Evolutionary conservation across 441 rosid genomes (phyloP).

Genomic region (Pelargonium australe): DNA sequence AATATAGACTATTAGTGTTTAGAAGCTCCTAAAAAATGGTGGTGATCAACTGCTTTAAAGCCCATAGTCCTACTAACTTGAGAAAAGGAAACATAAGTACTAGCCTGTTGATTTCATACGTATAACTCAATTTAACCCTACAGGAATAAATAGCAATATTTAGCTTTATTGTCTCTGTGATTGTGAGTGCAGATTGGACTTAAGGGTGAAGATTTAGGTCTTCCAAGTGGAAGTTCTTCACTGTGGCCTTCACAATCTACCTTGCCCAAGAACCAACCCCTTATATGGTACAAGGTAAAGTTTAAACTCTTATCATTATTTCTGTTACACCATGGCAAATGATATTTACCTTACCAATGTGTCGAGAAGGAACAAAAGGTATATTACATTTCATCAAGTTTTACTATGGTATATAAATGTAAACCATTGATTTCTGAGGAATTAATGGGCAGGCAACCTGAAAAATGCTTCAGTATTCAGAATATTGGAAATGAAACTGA

Average conservation of each 20-base stretch:
- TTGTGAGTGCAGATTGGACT: slow-evolving; percentile 57
- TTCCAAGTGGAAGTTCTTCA: slow-evolving; percentile 61
- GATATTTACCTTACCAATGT: neutral
- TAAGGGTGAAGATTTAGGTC: slow-evolving; percentile 70
- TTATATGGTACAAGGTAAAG: slow-evolving; percentile 93
- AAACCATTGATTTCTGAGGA: neutral
- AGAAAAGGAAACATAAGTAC: no score
- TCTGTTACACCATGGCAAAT: neutral
- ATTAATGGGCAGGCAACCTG: neutral
- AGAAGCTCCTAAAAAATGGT: neutral
- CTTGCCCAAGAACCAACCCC: slow-evolving; percentile 67
- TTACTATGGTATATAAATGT: neutral
- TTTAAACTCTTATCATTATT: neutral
- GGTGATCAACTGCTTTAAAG: neutral
- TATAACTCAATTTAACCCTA: slow-evolving; percentile 21
- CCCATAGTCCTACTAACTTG: neutral
- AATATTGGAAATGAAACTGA: neutral
- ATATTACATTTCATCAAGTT: neutral
- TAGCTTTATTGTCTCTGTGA: neutral
- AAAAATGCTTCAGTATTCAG: neutral
- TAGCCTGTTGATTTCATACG: neutral
- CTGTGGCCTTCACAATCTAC: slow-evolving; percentile 57
- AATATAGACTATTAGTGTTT: neutral
- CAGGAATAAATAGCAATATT: slow-evolving; percentile 44
- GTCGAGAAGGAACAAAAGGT: neutral